Evolutionary conservation across 805 yeast genomes (phyloP), one percentile per base, ranked within the genome.

Genomic region (Metschnikowia gelsemii): DNA sequence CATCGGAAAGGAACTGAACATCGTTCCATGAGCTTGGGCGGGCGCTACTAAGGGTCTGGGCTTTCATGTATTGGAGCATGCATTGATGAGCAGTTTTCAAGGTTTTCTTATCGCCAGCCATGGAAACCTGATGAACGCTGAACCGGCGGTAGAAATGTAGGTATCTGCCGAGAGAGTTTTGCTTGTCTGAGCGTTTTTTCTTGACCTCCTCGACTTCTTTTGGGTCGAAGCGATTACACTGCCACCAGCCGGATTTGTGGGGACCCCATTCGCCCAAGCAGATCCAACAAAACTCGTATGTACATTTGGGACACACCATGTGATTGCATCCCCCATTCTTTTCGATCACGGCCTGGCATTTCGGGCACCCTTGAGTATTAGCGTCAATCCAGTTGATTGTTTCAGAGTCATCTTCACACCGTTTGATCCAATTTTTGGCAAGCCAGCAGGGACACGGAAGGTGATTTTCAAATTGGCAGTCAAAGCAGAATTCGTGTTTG

Each of bases 251-350:
- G 21, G 73, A 68, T 3, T 79, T 80, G 64, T 91, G 98, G 12
- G 63, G 64, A 0, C 59, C 55, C 99, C 99, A 91, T 24, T 70
- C 75, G 3, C 82, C 82, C 47, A 78, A 59, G 62, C 99, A 93
- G 28, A 90, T 80, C 99, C 99, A 93, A 62, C 99, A 93, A 58
- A 89, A 93, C 58, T 90, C 87, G 59, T 78, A 64, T 9, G 61
- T 57, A 61, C 99, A 93, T 44, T 79, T 82, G 3, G 77, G 70
- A 61, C 99, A 93, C 1, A 80, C 75, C 96, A 93, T 91, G 64
- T 93, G 99, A 63, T 91, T 91, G 65, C 99, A 93, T 0, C 99
- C 99, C 17, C 97, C 98, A 58, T 85, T 85, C 55, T 91, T 89
- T 58, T 93, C 97, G 48, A 91, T 93, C 21, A 80, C 69, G 1